A percentile compares a stretch with the other conserved stretches of the same genome.
Conservation (phyloP, 352 stramenopile genomes). For the Phytopythium litorale region DNA sequence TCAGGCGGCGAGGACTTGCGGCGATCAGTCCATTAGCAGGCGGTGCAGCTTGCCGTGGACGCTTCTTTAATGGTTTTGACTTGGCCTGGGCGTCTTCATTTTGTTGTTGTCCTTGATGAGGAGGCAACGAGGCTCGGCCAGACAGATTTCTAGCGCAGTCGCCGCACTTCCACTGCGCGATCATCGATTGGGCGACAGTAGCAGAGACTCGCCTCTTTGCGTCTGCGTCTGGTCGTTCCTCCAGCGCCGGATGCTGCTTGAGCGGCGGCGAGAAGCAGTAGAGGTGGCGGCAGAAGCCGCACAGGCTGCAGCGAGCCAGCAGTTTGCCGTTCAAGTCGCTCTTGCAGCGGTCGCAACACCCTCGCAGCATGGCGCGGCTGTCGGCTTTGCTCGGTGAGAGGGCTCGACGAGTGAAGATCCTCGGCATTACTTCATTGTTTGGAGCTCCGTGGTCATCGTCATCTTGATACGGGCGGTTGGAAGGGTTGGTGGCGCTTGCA, state of each 20-base stretch:
- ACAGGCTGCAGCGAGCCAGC: slow-evolving; percentile 42
- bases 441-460: not conserved
- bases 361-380: not conserved
- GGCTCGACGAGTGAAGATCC: not conserved
- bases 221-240: slow-evolving; percentile 6
- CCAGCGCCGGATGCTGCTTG: slow-evolving; percentile 44
- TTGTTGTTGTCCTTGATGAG: not conserved
- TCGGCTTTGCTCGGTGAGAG: not conserved
- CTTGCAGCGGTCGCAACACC: slow-evolving; percentile 45
- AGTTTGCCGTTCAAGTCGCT: slow-evolving; percentile 71
- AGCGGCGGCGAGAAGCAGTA: slow-evolving; percentile 68
- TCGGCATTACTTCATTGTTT: not conserved
- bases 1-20: not conserved
- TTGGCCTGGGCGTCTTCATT: not conserved
- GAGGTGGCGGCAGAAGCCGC: slow-evolving; percentile 51
- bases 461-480: not conserved
- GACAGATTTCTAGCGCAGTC: not conserved
- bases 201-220: not conserved
- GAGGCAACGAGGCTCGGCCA: not conserved
- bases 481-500: not conserved
- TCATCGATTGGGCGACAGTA: not conserved
- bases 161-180: slow-evolving; percentile 5
- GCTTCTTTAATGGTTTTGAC: not conserved
- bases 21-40: not conserved
- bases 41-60: not conserved